Evolutionary conservation across 2,329 filamentous ascomycete genomes (phyloP), one percentile per base, ranked within the genome.

Genomic region (Claviceps arundinis): DNA sequence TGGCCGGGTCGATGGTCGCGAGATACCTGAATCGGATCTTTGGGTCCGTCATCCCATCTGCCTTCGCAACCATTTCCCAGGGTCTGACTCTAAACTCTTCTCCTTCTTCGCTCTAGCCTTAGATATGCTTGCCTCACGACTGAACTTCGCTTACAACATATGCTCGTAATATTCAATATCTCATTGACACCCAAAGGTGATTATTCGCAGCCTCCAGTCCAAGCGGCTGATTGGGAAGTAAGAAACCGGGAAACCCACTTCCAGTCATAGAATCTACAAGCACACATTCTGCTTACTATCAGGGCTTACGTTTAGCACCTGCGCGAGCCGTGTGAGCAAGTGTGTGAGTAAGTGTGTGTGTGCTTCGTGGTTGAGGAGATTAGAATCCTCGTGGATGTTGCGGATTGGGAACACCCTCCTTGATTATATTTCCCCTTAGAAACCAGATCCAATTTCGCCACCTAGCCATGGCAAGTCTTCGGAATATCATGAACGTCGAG

Each of bases 401-500:
- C 51, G 41, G 48, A 41, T 40, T 47, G 45, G n/a, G 50, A 47
- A 30, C 43, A 49, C 45, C 37, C 47, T 40, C 42, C 30, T 52
- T 41, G 37, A 19, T 50, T 46, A 34, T 38, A 37, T 26, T 38
- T 38, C 42, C 34, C 41, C 45, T 37, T 22, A 30, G 40, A 22
- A 49, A 22, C 40, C 55, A 62, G 65, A 66, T 69, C 68, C 68
- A 66, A 70, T 64, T 65, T 69, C 65, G 61, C 64, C 60, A 59
- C 61, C 64, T 64, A 65, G 52, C 64, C 67, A 78, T 80, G 76
- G 70, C 74, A 58, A 76, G 73, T 61, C 70, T 80, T 57, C 72
- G 71, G 60, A 75, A 75, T 60, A 80, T 80, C 63, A 78, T 80
- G 72, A 76, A 78, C 63, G 67, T 70, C 60, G 72, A 75, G 60